These are phyloP conservation scores for Camelina sativa DNA, from an alignment of 345 rosid genomes.

Conservation along the genomic window DNA sequence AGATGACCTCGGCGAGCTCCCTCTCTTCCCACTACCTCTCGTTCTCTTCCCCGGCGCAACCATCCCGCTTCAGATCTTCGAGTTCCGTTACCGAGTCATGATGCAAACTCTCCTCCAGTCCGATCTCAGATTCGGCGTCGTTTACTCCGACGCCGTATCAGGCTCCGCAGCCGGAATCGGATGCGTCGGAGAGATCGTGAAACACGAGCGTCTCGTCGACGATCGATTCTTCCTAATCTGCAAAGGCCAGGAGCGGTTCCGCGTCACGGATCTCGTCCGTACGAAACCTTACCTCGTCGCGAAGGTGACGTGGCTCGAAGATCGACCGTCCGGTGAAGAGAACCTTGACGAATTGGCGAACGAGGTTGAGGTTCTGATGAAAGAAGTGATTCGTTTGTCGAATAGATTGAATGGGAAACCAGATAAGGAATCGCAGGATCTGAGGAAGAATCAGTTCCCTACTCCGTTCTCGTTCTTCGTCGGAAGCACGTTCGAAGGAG, in stretches of 20 bases:
- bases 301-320: constrained; percentile 90
- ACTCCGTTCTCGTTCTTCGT: constrained; percentile 96
- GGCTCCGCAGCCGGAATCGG: constrained; percentile 82
- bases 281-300: constrained; percentile 90
- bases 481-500: constrained; percentile 91
- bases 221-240: constrained; percentile 91
- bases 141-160: constrained; percentile 73
- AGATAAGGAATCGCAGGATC: constrained; percentile 74
- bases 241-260: constrained; percentile 95
- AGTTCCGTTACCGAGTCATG: constrained; percentile 97
- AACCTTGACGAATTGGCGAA: constrained; percentile 67
- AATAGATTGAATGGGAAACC: constrained; percentile 86
- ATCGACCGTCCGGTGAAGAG: constrained; percentile 85
- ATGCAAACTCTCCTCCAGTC: constrained; percentile 96
- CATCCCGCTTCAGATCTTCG: constrained; percentile 95
- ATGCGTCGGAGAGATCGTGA: constrained; percentile 89
- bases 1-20: constrained; percentile 76
- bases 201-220: constrained; percentile 90
- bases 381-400: constrained; percentile 87
- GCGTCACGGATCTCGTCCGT: constrained; percentile 73
- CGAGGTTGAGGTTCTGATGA: constrained; percentile 84
- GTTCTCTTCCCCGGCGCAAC: constrained; percentile 97
- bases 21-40: constrained; percentile 88
- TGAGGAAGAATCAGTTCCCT: constrained; percentile 83
- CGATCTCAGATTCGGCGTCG: constrained; percentile 92